phyloP scores from a whole-genome alignment of 1,284 basidiomycete species.

The Sphagnurus paluster region DNA sequence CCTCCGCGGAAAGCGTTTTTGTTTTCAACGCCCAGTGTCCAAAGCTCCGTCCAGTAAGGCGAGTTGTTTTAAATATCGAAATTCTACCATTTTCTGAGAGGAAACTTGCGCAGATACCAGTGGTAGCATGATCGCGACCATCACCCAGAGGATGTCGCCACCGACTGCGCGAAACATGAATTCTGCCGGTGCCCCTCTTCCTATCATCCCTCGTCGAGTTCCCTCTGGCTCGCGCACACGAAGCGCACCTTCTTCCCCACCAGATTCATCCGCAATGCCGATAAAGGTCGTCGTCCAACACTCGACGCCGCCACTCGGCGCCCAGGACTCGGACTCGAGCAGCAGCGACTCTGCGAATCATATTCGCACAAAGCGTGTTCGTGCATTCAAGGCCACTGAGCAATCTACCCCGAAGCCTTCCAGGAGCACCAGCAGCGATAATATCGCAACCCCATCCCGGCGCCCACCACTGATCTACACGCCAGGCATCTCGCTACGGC shows the following conservation, averaged over 20 bases:
- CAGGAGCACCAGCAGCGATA: conserved; percentile 22
- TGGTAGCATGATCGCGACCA: conserved; percentile 41
- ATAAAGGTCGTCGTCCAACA: conserved; percentile 33
- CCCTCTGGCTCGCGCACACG: conserved; percentile 26
- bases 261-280: conserved; percentile 17
- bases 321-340: conserved; percentile 30
- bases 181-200: conserved; percentile 53
- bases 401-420: conserved; percentile 43
- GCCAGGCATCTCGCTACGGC: conserved; percentile 33
- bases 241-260: conserved; percentile 15
- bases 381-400: conserved; percentile 36
- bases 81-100: too few relatives aligned
- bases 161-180: conserved; percentile 46
- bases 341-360: conserved; percentile 23
- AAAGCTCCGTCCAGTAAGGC: too few relatives aligned
- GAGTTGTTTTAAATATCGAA: too few relatives aligned
- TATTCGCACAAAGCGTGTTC: conserved; percentile 35
- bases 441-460: conserved; percentile 27
- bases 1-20: too few relatives aligned
- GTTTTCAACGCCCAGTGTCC: too few relatives aligned
- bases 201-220: conserved; percentile 51
- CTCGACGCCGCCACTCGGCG: conserved; percentile 17
- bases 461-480: conserved; percentile 35
- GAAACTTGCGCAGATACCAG: too few relatives aligned
- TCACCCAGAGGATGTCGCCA: conserved; percentile 34